Conservation (phyloP, 768 basidiomycete genomes). For the Amanita rubescens region DNA sequence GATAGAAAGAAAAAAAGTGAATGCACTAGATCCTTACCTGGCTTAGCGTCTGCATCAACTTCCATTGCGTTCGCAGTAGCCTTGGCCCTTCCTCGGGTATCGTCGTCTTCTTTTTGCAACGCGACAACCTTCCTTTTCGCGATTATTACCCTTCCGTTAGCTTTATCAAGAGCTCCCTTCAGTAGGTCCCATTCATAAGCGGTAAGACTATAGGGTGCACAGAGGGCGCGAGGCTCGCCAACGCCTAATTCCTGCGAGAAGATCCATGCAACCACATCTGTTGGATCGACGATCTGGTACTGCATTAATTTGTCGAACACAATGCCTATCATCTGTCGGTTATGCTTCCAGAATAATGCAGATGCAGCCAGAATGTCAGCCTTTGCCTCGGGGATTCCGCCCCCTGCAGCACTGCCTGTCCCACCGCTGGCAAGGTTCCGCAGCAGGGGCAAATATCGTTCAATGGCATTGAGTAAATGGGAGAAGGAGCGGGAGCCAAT, state of each 20-base stretch:
- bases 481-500: constrained; percentile 96
- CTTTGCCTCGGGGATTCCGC: constrained; percentile 49
- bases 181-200: constrained; percentile 84
- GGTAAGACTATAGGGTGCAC: constrained; percentile 36
- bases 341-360: constrained; percentile 76
- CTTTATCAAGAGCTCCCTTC: constrained; percentile 79
- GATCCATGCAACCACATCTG: constrained; percentile 83
- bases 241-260: constrained; percentile 52
- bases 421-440: constrained; percentile 53
- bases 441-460: constrained; percentile 80
- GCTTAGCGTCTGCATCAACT: constrained; percentile 59
- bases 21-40: constrained; percentile 22
- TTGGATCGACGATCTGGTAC: constrained; percentile 94
- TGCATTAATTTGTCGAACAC: constrained; percentile 98
- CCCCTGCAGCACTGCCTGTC: constrained; percentile 25
- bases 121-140: constrained; percentile 67
- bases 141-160: constrained; percentile 79
- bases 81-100: constrained; percentile 68
- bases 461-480: constrained; percentile 95
- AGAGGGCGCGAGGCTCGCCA: constrained; percentile 29
- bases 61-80: constrained; percentile 64
- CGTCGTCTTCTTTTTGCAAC: constrained; percentile 85
- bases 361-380: constrained; percentile 65
- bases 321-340: constrained; percentile 81
- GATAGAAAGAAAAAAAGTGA: constrained; percentile 1